These are phyloP conservation scores for Arthrinium puccinioides DNA, from an alignment of 2,329 filamentous ascomycete genomes.

Conservation along the genomic window DNA sequence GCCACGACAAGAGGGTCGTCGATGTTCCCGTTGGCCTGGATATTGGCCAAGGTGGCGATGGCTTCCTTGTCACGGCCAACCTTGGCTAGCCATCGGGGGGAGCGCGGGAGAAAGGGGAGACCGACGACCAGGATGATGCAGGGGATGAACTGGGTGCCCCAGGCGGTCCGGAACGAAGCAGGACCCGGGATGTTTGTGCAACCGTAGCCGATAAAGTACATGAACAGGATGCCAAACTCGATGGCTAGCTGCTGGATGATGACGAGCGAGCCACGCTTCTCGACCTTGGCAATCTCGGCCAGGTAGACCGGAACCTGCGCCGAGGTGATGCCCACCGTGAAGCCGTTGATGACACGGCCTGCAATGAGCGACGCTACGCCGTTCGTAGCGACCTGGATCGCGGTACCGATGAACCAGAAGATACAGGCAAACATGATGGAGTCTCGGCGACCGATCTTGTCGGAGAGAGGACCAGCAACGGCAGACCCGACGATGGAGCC, in stretches of 20 bases:
- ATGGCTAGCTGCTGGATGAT: slow-evolving; percentile 70
- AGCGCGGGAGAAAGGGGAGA: slow-evolving; percentile 55
- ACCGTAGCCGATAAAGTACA: slow-evolving; percentile 63
- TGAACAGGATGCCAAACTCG: slow-evolving; percentile 63
- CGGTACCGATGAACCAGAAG: slow-evolving; percentile 50
- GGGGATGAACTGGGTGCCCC: slow-evolving; percentile 58
- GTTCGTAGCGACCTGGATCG: slow-evolving; percentile 50
- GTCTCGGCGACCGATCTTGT: slow-evolving; percentile 38
- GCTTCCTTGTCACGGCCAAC: slow-evolving; percentile 52
- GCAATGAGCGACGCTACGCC: slow-evolving; percentile 48
- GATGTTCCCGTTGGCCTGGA: slow-evolving; percentile 49
- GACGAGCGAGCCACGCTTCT: slow-evolving; percentile 56
- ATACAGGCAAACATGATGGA: slow-evolving; percentile 36
- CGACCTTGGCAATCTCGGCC: slow-evolving; percentile 54
- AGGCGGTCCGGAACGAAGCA: slow-evolving; percentile 55
- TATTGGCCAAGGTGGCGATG: slow-evolving; percentile 43
- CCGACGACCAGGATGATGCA: slow-evolving; percentile 49
- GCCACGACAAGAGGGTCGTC: slow-evolving; percentile 48
- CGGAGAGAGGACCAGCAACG: slow-evolving; percentile 40
- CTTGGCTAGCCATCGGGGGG: slow-evolving; percentile 56
- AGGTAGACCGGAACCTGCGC: slow-evolving; percentile 64
- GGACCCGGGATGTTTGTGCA: slow-evolving; percentile 52
- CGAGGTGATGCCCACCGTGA: slow-evolving; percentile 60
- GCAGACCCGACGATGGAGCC: slow-evolving; percentile 44
- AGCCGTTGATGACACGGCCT: slow-evolving; percentile 54